Evolutionary conservation across 1,139 yeast genomes (phyloP).

Genomic region (Candida dubliniensis): DNA sequence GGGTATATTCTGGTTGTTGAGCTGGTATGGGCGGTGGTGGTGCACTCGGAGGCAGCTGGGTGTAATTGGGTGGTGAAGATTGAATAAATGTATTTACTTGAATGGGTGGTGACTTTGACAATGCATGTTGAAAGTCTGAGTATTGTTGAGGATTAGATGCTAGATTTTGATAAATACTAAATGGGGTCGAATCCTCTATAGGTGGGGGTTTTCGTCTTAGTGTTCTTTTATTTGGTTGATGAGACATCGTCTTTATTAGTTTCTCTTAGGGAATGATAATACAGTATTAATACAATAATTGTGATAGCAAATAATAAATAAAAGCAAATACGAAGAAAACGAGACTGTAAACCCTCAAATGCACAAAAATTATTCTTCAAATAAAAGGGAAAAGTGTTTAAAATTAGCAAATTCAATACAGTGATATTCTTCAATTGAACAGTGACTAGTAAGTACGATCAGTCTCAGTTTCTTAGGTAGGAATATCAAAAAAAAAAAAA

Average conservation of each 20-base stretch:
- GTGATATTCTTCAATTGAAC: too few relatives aligned
- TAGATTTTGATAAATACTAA: background rate
- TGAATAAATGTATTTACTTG: background rate
- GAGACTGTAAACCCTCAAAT: too few relatives aligned
- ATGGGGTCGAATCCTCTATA: background rate
- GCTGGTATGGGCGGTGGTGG: background rate
- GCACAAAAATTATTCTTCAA: too few relatives aligned
- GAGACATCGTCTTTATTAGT: background rate
- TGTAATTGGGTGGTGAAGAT: background rate
- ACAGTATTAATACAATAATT: conserved; percentile 1
- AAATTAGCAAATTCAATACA: too few relatives aligned
- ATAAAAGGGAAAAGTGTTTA: too few relatives aligned
- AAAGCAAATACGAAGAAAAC: too few relatives aligned
- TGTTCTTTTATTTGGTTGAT: conserved; percentile 1
- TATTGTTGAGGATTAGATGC: background rate
- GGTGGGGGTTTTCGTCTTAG: conserved; percentile 4
- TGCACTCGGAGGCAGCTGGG: background rate
- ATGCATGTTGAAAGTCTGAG: background rate
- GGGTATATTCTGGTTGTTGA: background rate
- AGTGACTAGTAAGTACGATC: too few relatives aligned
- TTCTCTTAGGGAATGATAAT: background rate
- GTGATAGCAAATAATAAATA: too few relatives aligned
- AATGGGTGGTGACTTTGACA: background rate
- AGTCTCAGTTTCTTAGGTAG: too few relatives aligned
- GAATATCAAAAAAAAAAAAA: too few relatives aligned